A percentile compares a stretch with the other conserved stretches of the same genome.
phyloP scores from a whole-genome alignment of 108 stramenopile species.

The Nitzschia putrida region DNA sequence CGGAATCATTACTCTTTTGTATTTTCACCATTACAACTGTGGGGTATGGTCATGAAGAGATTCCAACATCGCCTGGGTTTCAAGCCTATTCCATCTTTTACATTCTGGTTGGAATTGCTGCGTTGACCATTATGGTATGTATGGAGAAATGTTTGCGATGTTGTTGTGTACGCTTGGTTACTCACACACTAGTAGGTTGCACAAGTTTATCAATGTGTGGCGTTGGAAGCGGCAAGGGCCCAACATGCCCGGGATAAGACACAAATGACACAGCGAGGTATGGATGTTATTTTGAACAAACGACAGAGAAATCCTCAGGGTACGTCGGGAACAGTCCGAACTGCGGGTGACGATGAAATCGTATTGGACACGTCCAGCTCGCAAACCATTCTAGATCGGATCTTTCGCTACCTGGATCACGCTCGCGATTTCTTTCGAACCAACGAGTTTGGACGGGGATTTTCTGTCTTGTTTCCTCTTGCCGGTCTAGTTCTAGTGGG shows the following conservation, averaged over 20 bases:
- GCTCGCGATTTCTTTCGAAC: slow-evolving; percentile 49
- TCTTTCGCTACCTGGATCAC: slow-evolving; percentile 43
- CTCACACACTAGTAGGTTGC: slow-evolving; percentile 38
- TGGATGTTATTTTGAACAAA: slow-evolving; percentile 6
- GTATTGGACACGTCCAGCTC: slow-evolving; percentile 2
- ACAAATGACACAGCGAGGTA: slow-evolving; percentile 29
- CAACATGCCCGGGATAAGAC: slow-evolving; percentile 51
- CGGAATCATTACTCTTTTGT: slow-evolving; percentile 77
- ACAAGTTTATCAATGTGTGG: slow-evolving; percentile 80
- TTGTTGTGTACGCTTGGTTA: background rate
- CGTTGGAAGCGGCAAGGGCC: slow-evolving; percentile 75
- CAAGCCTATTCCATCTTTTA: slow-evolving; percentile 75
- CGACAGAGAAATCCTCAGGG: slow-evolving; percentile 16
- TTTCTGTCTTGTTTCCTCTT: slow-evolving; percentile 80
- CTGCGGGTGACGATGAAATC: slow-evolving; percentile 16
- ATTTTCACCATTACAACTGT: slow-evolving; percentile 89
- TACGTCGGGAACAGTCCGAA: background rate
- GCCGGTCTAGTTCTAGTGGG: slow-evolving; percentile 71
- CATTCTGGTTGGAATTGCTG: slow-evolving; percentile 76
- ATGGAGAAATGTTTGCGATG: background rate
- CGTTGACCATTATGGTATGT: slow-evolving; percentile 75
- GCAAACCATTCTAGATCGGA: slow-evolving; percentile 20
- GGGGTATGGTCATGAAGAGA: slow-evolving; percentile 72
- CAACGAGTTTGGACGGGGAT: slow-evolving; percentile 59
- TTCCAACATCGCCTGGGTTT: slow-evolving; percentile 70